A percentile compares a stretch with the other conserved stretches of the same genome.
These are phyloP conservation scores for Pisolithus marmoratus DNA, from an alignment of 768 basidiomycete species.

Conservation along the genomic window DNA sequence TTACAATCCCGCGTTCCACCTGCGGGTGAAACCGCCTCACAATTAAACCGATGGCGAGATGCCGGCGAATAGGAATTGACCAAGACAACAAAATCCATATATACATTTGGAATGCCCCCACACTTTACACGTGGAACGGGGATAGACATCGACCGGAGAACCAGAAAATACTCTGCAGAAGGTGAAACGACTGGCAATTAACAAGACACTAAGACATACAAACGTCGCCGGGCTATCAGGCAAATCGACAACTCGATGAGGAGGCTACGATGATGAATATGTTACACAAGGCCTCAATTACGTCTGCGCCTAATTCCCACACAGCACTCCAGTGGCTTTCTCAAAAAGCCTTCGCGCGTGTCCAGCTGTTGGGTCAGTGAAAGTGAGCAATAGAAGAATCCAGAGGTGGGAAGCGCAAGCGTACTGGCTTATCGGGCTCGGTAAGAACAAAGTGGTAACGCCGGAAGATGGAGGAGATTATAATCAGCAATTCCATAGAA, in stretches of 20 bases:
- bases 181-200: too few relatives aligned
- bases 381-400: slow-evolving; percentile 7
- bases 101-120: too few relatives aligned
- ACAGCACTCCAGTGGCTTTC: slow-evolving; percentile 70
- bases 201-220: neutral
- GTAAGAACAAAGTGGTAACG: slow-evolving; percentile 71
- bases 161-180: too few relatives aligned
- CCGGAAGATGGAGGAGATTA: slow-evolving; percentile 73
- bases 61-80: too few relatives aligned
- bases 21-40: too few relatives aligned
- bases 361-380: slow-evolving; percentile 41
- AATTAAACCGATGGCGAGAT: too few relatives aligned
- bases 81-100: too few relatives aligned
- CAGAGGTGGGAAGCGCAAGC: slow-evolving; percentile 16
- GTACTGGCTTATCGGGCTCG: slow-evolving; percentile 49
- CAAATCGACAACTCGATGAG: neutral
- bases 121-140: too few relatives aligned
- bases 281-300: slow-evolving; percentile 7
- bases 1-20: too few relatives aligned
- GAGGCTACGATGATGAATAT: neutral
- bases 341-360: slow-evolving; percentile 80
- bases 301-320: slow-evolving; percentile 70
- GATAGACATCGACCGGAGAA: too few relatives aligned
- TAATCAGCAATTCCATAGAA: slow-evolving; percentile 71
- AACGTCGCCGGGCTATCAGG: neutral